A percentile compares a stretch with the other conserved stretches of the same genome.
phyloP scores from a whole-genome alignment of 768 basidiomycete genomes.

The Naganishia antarctica region DNA sequence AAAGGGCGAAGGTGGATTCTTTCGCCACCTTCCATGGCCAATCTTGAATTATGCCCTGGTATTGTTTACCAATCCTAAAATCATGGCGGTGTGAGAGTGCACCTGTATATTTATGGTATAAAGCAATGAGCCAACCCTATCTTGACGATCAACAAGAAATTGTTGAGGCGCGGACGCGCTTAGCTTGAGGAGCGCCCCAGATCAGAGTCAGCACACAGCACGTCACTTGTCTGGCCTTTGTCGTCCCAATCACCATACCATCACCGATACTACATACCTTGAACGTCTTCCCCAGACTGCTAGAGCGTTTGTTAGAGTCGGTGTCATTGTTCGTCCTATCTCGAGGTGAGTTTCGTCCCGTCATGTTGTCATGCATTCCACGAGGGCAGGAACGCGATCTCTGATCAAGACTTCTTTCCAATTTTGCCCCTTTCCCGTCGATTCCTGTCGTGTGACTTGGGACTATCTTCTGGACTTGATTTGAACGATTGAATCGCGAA shows the following conservation, averaged over 20 bases:
- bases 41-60: no score
- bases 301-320: background rate
- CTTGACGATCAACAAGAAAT: no score
- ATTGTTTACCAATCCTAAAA: no score
- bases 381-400: background rate
- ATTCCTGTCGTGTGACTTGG: background rate
- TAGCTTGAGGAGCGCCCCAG: background rate
- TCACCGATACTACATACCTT: background rate
- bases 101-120: no score
- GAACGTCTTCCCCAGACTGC: no score
- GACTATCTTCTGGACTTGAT: no score
- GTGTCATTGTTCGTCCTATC: background rate
- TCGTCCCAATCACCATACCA: background rate
- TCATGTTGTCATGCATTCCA: background rate
- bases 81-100: no score
- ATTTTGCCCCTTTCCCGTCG: background rate
- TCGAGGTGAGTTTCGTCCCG: background rate
- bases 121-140: no score
- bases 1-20: background rate
- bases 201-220: background rate
- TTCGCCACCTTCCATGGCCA: no score
- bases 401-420: background rate
- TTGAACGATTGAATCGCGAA: no score
- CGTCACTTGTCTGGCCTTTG: constrained; percentile 1
- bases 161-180: background rate